Base-by-base conservation (phyloP, 2,329 filamentous ascomycete genomes). In the Ophiostoma ulmi region DNA sequence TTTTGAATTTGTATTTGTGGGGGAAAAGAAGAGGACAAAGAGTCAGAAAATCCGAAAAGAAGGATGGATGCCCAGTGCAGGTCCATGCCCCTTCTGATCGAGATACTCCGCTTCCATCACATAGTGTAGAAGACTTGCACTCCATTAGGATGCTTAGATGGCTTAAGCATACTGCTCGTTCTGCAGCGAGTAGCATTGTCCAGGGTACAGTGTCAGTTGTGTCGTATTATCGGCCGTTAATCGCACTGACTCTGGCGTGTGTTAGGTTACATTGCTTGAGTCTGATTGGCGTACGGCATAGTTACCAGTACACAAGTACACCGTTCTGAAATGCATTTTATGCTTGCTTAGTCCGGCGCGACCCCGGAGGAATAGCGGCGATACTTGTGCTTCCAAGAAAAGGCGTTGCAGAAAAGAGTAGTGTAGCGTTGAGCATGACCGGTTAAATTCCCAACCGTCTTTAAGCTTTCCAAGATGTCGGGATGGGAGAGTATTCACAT, bases 361-460 rank as follows among this genome's bases (percentile, higher is more conserved):
- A 63, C 58, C 26, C 58, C 58, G 58, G 58, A 11, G 13, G 58
- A 63, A 63, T 63, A 63, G 14, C 26, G 58, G 58, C 58, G 58
- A 63, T 63, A 63, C 26, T 63, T 58, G 52, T 7, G 22, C 22
- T 58, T 22, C 52, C 52, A 22, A 58, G 44, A 48, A 48, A n/a
- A 20, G 38, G 10, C 44, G 44, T 48, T 48, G 44, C 17, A 48
- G 17, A 48, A 48, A 20, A 0, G 41, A 17, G n/a, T 3, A 48
- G 38, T 8, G 44, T 48, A 48, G 44, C 44, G 17, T 48, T 2
- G 38, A 39, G 44, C 17, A 58, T 26, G n/a, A 11, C 52, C 52
- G 52, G 52, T 8, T 22, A 58, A 58, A n/a, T 58, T 58, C 52
- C 52, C n/a, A 58, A 58, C 14, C n/a, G 52, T 22, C 52, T 26